phyloP scores from a whole-genome alignment of 768 basidiomycete genomes.

The Mycena leptocephala region DNA sequence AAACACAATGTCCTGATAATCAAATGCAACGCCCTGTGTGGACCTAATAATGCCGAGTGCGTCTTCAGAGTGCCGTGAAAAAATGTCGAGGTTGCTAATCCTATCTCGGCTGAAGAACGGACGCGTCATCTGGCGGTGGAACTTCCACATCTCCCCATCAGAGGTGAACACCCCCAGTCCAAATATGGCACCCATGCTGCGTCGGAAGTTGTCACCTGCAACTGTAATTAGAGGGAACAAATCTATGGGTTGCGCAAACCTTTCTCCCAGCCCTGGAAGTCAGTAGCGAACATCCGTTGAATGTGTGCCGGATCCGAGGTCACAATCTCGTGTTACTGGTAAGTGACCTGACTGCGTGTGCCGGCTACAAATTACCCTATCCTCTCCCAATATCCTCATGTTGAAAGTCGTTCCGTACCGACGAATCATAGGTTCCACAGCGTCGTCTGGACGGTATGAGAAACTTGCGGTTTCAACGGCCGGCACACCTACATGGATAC shows the following conservation, averaged over 20 bases:
- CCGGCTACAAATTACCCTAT: background rate
- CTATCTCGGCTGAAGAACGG: slow-evolving; percentile 19
- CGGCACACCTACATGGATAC: background rate
- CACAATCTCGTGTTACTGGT: background rate
- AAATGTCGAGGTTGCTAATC: background rate
- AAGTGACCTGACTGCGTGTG: background rate
- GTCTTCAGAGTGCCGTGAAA: slow-evolving; percentile 14
- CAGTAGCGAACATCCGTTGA: slow-evolving; percentile 17
- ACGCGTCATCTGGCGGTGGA: slow-evolving; percentile 20
- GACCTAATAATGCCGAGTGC: slow-evolving; percentile 2
- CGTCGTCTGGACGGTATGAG: slow-evolving; percentile 5
- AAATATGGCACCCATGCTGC: background rate
- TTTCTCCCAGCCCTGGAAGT: slow-evolving; percentile 29
- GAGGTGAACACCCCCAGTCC: background rate
- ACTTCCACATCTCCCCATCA: slow-evolving; percentile 14
- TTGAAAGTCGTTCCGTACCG: slow-evolving; percentile 23
- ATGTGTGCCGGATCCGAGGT: slow-evolving; percentile 16
- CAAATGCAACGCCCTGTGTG: background rate
- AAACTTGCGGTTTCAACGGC: no score
- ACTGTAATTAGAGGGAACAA: background rate
- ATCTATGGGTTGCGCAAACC: background rate
- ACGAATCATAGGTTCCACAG: slow-evolving; percentile 9
- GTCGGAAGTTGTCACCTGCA: slow-evolving; percentile 1
- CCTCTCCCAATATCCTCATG: slow-evolving; percentile 7
- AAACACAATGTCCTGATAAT: slow-evolving; percentile 17